phyloP scores from a whole-genome alignment of 1,284 basidiomycete genomes.

The Phlebopus sp. region DNA sequence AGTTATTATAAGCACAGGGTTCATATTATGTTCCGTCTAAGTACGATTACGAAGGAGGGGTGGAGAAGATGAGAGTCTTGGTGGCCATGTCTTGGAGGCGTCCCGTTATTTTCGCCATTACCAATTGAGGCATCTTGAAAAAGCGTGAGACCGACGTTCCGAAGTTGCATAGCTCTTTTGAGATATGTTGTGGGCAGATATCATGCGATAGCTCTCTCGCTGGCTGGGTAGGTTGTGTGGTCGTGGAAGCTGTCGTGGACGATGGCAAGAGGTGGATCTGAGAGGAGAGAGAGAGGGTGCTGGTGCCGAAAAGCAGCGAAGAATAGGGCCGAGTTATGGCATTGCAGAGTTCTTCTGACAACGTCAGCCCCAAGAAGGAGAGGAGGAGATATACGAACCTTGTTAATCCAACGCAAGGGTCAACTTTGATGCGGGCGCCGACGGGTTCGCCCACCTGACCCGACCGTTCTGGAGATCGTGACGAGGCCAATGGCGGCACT shows the following conservation, averaged over 20 bases:
- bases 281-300: no score
- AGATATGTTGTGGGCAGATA: no score
- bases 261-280: no score
- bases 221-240: no score
- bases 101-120: conserved; percentile 26
- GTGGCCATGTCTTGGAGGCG: conserved; percentile 1
- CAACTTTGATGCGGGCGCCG: background rate
- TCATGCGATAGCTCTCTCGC: no score
- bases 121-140: conserved; percentile 2
- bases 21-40: conserved; percentile 1
- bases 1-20: conserved; percentile 1
- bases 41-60: background rate
- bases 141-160: no score
- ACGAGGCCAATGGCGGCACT: no score
- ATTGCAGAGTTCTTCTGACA: background rate
- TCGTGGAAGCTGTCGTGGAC: no score
- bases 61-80: conserved; percentile 1
- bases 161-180: no score
- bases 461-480: background rate
- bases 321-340: conserved; percentile 3
- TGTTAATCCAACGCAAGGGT: background rate
- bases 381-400: background rate
- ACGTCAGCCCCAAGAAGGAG: background rate
- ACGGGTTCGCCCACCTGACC: background rate
- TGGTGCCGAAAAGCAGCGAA: conserved; percentile 1